phyloP scores from a whole-genome alignment of 2,329 filamentous ascomycete species.

The Malbranchea cinnamomea region DNA sequence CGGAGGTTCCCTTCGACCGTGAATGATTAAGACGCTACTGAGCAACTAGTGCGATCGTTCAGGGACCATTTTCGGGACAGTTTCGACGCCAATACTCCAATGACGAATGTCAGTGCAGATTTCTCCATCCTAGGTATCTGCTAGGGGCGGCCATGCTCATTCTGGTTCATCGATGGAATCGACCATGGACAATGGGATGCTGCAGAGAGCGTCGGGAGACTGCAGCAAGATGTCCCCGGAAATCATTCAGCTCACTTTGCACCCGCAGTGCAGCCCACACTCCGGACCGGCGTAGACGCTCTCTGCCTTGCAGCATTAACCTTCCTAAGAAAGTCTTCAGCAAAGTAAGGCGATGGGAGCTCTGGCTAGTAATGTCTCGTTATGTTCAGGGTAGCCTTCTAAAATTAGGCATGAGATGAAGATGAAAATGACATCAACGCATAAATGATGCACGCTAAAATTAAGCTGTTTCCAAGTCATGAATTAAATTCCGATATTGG shows the following conservation, averaged over 20 bases:
- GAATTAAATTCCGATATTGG: too few species aligned
- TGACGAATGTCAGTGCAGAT: constrained; percentile 37
- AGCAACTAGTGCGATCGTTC: constrained; percentile 32
- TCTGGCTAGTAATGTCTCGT: too few species aligned
- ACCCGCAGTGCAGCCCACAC: constrained; percentile 43
- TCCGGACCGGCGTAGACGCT: constrained; percentile 38
- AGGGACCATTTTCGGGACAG: constrained; percentile 30
- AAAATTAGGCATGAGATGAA: too few species aligned
- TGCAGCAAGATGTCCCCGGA: constrained; percentile 35
- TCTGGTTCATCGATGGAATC: constrained; percentile 43
- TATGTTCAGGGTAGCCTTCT: too few species aligned
- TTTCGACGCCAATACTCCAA: constrained; percentile 18
- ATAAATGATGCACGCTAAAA: too few species aligned
- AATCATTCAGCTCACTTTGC: constrained; percentile 48
- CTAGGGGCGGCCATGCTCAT: constrained; percentile 36
- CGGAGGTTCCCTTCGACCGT: constrained; percentile 38
- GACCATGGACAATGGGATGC: constrained; percentile 37
- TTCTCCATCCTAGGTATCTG: constrained; percentile 41
- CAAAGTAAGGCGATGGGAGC: too few species aligned
- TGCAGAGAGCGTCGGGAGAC: constrained; percentile 28
- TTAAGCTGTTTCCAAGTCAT: too few species aligned
- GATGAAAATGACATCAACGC: too few species aligned
- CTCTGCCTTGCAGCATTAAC: constrained; percentile 37
- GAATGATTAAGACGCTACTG: constrained; percentile 35
- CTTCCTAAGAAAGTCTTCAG: constrained; percentile 16